phyloP scores from a whole-genome alignment of 768 basidiomycete genomes.

The Suillus bovinus region DNA sequence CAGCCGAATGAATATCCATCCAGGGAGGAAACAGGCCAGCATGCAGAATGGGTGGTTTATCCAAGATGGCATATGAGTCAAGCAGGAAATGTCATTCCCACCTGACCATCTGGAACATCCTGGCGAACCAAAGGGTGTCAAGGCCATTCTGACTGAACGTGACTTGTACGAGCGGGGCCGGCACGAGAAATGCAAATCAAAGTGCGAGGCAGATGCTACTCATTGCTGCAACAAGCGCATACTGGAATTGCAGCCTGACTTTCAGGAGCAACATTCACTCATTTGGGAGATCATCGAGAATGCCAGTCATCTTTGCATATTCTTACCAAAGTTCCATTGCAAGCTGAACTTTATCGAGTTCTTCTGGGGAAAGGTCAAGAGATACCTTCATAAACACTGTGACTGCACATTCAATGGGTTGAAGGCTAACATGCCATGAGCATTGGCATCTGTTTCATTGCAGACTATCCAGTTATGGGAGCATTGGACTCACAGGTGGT shows the following conservation, averaged over 20 bases:
- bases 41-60: background rate
- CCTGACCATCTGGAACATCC: background rate
- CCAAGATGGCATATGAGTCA: background rate
- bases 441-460: background rate
- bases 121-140: background rate
- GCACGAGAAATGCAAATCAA: background rate
- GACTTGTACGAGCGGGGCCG: background rate
- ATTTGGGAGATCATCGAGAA: background rate
- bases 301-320: background rate
- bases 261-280: background rate
- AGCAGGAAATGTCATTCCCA: background rate
- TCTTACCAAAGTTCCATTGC: background rate
- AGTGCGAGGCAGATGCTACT: background rate
- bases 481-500: background rate
- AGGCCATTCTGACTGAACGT: background rate
- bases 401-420: background rate
- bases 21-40: background rate
- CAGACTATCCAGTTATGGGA: background rate
- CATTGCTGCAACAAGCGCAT: background rate
- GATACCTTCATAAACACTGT: background rate
- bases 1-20: background rate
- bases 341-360: background rate
- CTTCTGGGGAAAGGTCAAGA: background rate
- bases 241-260: background rate
- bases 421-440: background rate